Conservation (phyloP, 371 early-diverging fungal genomes). For the Dentiscutata heterogama region DNA sequence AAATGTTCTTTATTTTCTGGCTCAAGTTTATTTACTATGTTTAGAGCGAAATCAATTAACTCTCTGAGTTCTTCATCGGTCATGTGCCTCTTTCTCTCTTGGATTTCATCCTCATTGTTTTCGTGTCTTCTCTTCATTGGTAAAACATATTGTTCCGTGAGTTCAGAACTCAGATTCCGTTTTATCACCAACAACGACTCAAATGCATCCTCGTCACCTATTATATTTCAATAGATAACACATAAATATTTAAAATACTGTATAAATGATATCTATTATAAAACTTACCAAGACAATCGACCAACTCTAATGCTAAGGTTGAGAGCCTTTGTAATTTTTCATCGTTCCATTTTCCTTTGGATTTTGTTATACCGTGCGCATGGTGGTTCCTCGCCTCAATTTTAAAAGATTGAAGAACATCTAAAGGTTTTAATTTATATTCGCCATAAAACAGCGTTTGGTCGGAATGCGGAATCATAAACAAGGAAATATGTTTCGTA, state of each 20-base stretch:
- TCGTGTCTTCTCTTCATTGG: constrained; percentile 38
- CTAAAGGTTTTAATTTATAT: constrained; percentile 43
- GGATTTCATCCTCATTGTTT: constrained; percentile 34
- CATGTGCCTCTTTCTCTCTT: constrained; percentile 33
- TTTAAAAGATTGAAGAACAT: constrained; percentile 41
- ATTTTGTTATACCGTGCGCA: constrained; percentile 38
- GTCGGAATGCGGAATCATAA: constrained; percentile 33
- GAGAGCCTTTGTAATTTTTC: constrained; percentile 42
- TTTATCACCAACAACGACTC: constrained; percentile 29
- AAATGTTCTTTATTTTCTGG: constrained; percentile 36
- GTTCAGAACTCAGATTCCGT: constrained; percentile 36
- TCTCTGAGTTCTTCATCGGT: constrained; percentile 39
- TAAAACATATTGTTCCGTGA: constrained; percentile 19
- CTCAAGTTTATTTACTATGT: constrained; percentile 39
- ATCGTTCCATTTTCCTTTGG: constrained; percentile 30
- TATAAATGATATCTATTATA: constrained; percentile 31
- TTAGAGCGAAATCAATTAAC: constrained; percentile 39
- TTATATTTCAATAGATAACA: constrained; percentile 37
- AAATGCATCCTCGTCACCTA: constrained; percentile 40
- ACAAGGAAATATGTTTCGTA: constrained; percentile 38
- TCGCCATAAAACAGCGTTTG: constrained; percentile 35
- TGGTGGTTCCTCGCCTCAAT: constrained; percentile 36
- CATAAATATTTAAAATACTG: constrained; percentile 43
- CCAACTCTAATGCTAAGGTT: constrained; percentile 39
- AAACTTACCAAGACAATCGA: constrained; percentile 43